Evolutionary conservation across 345 rosid species (phyloP).

Genomic region (Linum lewisii): DNA sequence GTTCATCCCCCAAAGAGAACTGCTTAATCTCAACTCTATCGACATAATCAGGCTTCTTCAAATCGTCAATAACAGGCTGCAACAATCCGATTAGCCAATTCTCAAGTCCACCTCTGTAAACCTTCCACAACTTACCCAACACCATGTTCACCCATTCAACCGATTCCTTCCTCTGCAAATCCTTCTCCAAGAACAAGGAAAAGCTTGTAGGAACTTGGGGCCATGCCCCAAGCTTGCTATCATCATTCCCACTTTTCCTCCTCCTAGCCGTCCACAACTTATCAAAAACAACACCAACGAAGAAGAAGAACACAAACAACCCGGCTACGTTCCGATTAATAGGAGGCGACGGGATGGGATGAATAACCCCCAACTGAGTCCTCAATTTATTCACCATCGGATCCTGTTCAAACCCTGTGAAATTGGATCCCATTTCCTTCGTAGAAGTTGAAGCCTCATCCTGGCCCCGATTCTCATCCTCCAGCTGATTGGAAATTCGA

Average conservation of each 20-base stretch:
- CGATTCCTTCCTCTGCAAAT: slow-evolving; percentile 91
- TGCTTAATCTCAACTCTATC: slow-evolving; percentile 88
- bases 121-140: slow-evolving; percentile 93
- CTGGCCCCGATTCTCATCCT: slow-evolving; percentile 12
- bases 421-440: slow-evolving; percentile 37
- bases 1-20: slow-evolving; percentile 90
- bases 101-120: slow-evolving; percentile 82
- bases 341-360: slow-evolving; percentile 87
- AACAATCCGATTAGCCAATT: slow-evolving; percentile 82
- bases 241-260: slow-evolving; percentile 25
- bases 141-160: slow-evolving; percentile 99
- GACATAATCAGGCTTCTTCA: slow-evolving; percentile 91
- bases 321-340: slow-evolving; percentile 58
- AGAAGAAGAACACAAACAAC: slow-evolving; percentile 71
- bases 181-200: slow-evolving; percentile 76
- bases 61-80: slow-evolving; percentile 94
- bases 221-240: slow-evolving; percentile 38
- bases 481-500: slow-evolving; percentile 44
- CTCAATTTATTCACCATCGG: slow-evolving; percentile 83
- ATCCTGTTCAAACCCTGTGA: slow-evolving; percentile 58
- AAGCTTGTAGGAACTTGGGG: slow-evolving; percentile 85
- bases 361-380: slow-evolving; percentile 79
- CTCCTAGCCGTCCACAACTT: slow-evolving; percentile 75
- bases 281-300: slow-evolving; percentile 85
- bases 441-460: slow-evolving; percentile 22